These are phyloP conservation scores for Colletotrichum aenigma DNA, from an alignment of 2,329 filamentous ascomycete species.

Conservation along the genomic window DNA sequence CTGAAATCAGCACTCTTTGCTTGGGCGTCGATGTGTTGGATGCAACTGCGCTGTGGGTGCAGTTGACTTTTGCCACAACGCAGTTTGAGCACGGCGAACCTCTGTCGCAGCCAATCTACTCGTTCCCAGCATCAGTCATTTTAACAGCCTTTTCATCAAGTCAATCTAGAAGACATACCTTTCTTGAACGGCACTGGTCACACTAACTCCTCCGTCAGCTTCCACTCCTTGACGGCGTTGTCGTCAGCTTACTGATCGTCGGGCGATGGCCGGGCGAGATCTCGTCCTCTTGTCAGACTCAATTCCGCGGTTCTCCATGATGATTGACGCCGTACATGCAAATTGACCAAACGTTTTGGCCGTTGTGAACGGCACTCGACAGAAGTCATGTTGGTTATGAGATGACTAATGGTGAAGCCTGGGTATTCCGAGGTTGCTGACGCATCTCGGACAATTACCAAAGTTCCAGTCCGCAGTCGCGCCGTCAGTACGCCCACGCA, in stretches of 20 bases:
- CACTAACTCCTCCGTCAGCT: constrained; percentile 22
- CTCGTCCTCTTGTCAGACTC: background rate
- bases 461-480: background rate
- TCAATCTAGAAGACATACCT: background rate
- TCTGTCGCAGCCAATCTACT: constrained; percentile 34
- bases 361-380: background rate
- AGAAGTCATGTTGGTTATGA: background rate
- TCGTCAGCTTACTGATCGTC: constrained; percentile 26
- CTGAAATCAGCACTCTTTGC: constrained; percentile 39
- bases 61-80: constrained; percentile 30
- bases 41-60: constrained; percentile 34
- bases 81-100: constrained; percentile 38
- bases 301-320: constrained; percentile 21
- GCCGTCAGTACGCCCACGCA: background rate
- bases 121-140: background rate
- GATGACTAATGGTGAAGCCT: background rate
- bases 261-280: constrained; percentile 23
- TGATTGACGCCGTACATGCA: background rate
- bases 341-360: background rate
- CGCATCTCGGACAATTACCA: background rate
- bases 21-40: constrained; percentile 26
- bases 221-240: background rate
- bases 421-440: background rate
- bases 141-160: background rate
- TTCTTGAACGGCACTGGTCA: background rate